Conservation (phyloP, 148 eudicot species). For the Nepenthes gracilis region DNA sequence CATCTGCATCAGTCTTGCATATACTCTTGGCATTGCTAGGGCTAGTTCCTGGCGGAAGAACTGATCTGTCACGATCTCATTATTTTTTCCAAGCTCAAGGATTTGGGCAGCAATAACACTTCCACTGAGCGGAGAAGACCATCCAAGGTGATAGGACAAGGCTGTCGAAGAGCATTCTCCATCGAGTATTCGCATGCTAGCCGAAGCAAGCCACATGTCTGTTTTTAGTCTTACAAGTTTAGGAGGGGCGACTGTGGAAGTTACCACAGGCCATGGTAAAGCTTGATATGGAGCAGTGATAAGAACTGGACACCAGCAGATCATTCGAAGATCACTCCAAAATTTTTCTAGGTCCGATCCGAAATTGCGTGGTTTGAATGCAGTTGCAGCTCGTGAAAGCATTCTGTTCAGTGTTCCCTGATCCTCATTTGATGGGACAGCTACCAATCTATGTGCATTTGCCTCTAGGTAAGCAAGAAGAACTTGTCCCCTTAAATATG, state of each 20-base stretch:
- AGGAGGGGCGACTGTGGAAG: slow-evolving; percentile 91
- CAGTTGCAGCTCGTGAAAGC: slow-evolving; percentile 72
- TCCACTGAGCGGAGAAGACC: slow-evolving; percentile 92
- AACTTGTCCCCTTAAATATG: slow-evolving; percentile 64
- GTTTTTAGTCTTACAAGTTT: slow-evolving; percentile 66
- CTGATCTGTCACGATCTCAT: slow-evolving; percentile 77
- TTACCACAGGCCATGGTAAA: slow-evolving; percentile 87
- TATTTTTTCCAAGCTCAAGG: slow-evolving; percentile 98
- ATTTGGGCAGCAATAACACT: slow-evolving; percentile 98
- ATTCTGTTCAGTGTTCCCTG: slow-evolving; percentile 60
- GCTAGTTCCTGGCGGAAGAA: slow-evolving; percentile 74
- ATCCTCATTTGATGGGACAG: slow-evolving; percentile 35
- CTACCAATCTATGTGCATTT: slow-evolving; percentile 83
- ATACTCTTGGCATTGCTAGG: slow-evolving; percentile 91
- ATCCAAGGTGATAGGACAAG: slow-evolving; percentile 78
- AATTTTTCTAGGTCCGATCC: slow-evolving; percentile 80
- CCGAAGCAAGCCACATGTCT: slow-evolving; percentile 97
- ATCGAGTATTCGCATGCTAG: slow-evolving; percentile 93
- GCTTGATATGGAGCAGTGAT: slow-evolving; percentile 63
- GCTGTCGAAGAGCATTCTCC: slow-evolving; percentile 88
- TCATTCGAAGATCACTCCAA: slow-evolving; percentile 86
- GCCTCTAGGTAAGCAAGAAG: slow-evolving; percentile 90
- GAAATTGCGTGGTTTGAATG: slow-evolving; percentile 49
- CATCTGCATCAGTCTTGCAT: slow-evolving; percentile 58
- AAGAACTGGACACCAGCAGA: slow-evolving; percentile 93